Evolutionary conservation across 352 stramenopile species (phyloP).

Genomic region (Thalassiosira hispida): DNA sequence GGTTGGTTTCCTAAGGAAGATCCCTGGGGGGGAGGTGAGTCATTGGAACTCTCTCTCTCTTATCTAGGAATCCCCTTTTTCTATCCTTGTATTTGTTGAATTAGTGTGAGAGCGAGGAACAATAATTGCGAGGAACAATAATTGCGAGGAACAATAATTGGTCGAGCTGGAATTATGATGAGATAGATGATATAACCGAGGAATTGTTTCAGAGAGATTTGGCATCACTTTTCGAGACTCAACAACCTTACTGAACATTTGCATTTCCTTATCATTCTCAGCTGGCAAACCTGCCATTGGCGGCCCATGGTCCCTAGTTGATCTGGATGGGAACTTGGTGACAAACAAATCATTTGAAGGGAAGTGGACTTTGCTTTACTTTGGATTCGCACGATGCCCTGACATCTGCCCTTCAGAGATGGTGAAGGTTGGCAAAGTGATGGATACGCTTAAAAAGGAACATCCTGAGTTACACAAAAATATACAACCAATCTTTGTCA

Average conservation of each 20-base stretch:
- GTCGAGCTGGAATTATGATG: not conserved
- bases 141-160: not conserved
- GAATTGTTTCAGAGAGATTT: not conserved
- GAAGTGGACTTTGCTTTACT: slow-evolving; percentile 98
- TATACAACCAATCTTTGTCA: slow-evolving; percentile 95
- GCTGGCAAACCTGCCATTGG: slow-evolving; percentile 84
- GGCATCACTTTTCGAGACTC: not conserved
- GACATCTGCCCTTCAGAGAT: slow-evolving; percentile 99
- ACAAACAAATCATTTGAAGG: slow-evolving; percentile 85
- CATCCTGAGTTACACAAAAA: slow-evolving; percentile 75
- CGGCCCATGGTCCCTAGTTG: slow-evolving; percentile 83
- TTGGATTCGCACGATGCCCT: slow-evolving; percentile 99
- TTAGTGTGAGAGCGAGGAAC: not conserved
- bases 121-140: not conserved
- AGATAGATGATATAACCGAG: not conserved
- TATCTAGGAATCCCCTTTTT: not conserved
- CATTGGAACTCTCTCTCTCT: slow-evolving; percentile 40
- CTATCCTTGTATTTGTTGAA: slow-evolving; percentile 1
- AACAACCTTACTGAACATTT: not conserved
- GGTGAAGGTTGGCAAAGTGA: slow-evolving; percentile 95
- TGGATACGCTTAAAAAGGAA: slow-evolving; percentile 90
- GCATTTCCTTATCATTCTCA: slow-evolving; percentile 39
- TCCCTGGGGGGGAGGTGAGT: slow-evolving; percentile 80
- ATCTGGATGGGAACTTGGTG: slow-evolving; percentile 82
- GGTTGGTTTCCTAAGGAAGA: slow-evolving; percentile 84